phyloP scores from a whole-genome alignment of 441 rosid genomes.

The Mallotus repandus region DNA sequence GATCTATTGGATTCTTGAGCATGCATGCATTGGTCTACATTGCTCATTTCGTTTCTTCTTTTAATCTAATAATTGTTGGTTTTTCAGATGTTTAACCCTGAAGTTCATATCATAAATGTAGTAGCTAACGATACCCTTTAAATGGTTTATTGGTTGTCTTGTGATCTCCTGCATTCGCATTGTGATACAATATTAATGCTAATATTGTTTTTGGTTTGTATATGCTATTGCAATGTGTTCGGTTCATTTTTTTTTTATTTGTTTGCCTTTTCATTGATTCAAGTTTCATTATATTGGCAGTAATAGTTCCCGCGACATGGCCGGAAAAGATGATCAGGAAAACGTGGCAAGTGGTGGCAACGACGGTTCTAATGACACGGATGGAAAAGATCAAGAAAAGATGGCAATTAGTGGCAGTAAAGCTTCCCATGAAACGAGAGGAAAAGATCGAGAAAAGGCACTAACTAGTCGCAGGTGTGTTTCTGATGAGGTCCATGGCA shows the following conservation, averaged over 20 bases:
- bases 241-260: neutral
- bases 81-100: too few relatives aligned
- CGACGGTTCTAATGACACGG: neutral
- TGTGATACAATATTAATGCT: neutral
- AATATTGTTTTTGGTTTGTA: neutral
- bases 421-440: neutral
- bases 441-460: neutral
- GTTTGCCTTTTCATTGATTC: neutral
- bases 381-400: neutral
- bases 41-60: neutral
- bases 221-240: neutral
- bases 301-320: neutral
- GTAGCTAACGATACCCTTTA: too few relatives aligned
- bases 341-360: slow-evolving; percentile 17
- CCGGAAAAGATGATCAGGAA: neutral
- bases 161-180: neutral
- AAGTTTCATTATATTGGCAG: slow-evolving; percentile 22
- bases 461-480: neutral
- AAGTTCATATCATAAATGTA: too few relatives aligned
- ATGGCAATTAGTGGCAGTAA: neutral
- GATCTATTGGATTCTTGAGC: neutral
- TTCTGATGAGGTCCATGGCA: neutral
- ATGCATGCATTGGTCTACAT: neutral
- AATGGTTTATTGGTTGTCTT: neutral
- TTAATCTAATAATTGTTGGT: too few relatives aligned